Percentiles rank a stretch among this genome's conserved stretches.
Evolutionary conservation across 2,329 filamentous ascomycete species (phyloP).

Genomic region (Alternaria sp.): DNA sequence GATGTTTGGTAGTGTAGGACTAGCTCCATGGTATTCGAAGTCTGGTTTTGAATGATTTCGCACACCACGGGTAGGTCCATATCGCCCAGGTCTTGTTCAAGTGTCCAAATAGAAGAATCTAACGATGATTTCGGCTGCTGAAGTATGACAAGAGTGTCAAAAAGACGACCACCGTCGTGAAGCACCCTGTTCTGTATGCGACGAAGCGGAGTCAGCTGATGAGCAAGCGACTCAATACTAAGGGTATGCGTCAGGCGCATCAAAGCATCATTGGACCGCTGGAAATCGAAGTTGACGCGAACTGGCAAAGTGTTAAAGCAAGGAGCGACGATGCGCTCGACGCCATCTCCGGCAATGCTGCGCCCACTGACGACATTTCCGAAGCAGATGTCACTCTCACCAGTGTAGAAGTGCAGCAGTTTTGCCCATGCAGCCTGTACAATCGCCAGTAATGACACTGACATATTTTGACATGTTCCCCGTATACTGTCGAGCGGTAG

Average conservation of each 20-base stretch:
- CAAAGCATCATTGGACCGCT: slow-evolving; percentile 63
- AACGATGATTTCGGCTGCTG: slow-evolving; percentile 66
- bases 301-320: slow-evolving; percentile 91
- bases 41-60: slow-evolving; percentile 70
- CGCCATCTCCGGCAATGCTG: slow-evolving; percentile 68
- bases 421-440: slow-evolving; percentile 78
- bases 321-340: slow-evolving; percentile 80
- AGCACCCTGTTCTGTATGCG: slow-evolving; percentile 67
- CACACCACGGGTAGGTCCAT: slow-evolving; percentile 83
- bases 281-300: slow-evolving; percentile 62
- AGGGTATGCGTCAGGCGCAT: slow-evolving; percentile 67
- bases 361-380: slow-evolving; percentile 86
- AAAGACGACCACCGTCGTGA: slow-evolving; percentile 65
- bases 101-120: slow-evolving; percentile 60
- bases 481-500: slow-evolving; percentile 32
- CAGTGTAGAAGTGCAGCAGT: slow-evolving; percentile 65
- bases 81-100: slow-evolving; percentile 61
- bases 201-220: slow-evolving; percentile 79
- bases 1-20: slow-evolving; percentile 65
- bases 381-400: slow-evolving; percentile 76
- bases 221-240: slow-evolving; percentile 69
- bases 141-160: slow-evolving; percentile 82
- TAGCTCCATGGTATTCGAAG: slow-evolving; percentile 63
- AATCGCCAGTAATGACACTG: slow-evolving; percentile 65
- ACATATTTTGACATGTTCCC: slow-evolving; percentile 32